Evolutionary conservation across 345 rosid genomes (phyloP), one percentile per base, ranked within the genome.

Genomic region (Lumnitzera racemosa): DNA sequence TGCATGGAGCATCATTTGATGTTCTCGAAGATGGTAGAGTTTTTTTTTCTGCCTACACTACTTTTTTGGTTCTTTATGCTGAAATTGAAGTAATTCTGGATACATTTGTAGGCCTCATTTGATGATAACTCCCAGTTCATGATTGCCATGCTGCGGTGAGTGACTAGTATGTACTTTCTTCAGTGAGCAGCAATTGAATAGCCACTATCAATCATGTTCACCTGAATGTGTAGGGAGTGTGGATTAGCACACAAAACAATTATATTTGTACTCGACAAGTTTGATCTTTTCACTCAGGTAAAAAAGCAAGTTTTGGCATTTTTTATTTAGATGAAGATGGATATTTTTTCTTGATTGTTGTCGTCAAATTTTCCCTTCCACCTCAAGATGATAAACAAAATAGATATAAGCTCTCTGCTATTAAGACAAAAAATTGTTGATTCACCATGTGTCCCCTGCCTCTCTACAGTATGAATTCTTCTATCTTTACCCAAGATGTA

Each of bases 271-370:
- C 88, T 94, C 68, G 85, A 87, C 70, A 97, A 94, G 70, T 94
- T 94, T 74, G 97, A 94, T 73, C 78, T 76, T 74, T 92, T 92
- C 77, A 88, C 91, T 62, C 98, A 87, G 97, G 98, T 84, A 80
- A 81, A 69, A 69, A 41, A 53, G 25, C 57, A 50, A 59, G 13
- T 47, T 24, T 51, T 54, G 52, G 53, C 14, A 57, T 17, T 57
- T 53, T 23, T 41, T 68, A 47, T 50, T 36, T 36, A 36, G 43
- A 36, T 36, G 43, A 36, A 9, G 43, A 36, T 36, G 43, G 43
- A 9, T 36, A 36, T 4, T 36, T 36, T 36, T 9, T 36, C 9
- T 36, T 24, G 15, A 56, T 51, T 51, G 49, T 11, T 3, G 24
- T 24, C 27, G 47, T 29, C 20, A 58, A 46, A 2, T 49, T 49